Base-by-base conservation (phyloP, 495 filamentous ascomycete genomes). In the Aspergillus affinis region DNA sequence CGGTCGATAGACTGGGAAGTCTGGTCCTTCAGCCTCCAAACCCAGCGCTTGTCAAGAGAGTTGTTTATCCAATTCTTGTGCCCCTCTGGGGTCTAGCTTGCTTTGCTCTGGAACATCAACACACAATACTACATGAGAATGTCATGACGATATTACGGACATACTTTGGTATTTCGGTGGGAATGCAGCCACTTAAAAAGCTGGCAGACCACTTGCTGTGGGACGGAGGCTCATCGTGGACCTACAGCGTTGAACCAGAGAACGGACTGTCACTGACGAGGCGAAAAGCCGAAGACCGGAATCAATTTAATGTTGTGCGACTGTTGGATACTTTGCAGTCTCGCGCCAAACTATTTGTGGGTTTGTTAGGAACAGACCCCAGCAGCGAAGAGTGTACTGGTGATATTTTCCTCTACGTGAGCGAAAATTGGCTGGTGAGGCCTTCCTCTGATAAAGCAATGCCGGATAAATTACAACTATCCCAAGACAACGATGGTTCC, bases 21-120 rank as follows among this genome's bases (percentile, higher is more conserved):
- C 69, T 94, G 7, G 65, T 87, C 2, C 72, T 83, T 26, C 86
- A 89, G 12, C 88, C 90, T 70, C 86, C 88, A 0, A 88, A 92
- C 61, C 87, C 89, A 4, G 85, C 85, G 1, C 74, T 94, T n/a
- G 82, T 85, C 18, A 91, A 87, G 67, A 79, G 90, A 58, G 70
- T 92, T 5, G 69, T 93, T 6, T 73, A 78, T 32, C 88, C 84
- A 0, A 71, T 90, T 45, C 68, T 89, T 21, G 75, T 88, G n/a
- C 82, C 86, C 0, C 73, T 92, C 1, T 93, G 89, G 90, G 82
- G 85, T 3, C 66, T 93, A 32, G 72, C 82, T 19, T 83, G 80
- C 15, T 90, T 83, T 73, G 67, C 81, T 2, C 61, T 71, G 46
- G 72, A 81, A 44, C 58, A 74, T 23, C 41, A 73, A 54, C 57